These are phyloP conservation scores for Sporothrix schenckii DNA, from an alignment of 2,329 filamentous ascomycete species.

Conservation along the genomic window DNA sequence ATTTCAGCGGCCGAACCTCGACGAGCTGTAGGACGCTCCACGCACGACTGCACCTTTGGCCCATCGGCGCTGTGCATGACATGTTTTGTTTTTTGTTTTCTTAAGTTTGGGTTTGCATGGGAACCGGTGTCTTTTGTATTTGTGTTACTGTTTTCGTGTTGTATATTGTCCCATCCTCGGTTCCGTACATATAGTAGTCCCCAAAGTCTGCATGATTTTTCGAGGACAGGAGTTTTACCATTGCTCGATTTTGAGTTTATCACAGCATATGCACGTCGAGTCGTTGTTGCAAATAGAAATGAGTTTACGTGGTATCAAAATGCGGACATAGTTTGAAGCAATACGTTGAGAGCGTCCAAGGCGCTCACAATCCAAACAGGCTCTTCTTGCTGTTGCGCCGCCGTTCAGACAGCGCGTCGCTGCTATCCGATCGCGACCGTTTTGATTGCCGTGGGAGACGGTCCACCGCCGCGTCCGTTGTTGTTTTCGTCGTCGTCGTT, in stretches of 20 bases:
- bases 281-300: neutral
- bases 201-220: neutral
- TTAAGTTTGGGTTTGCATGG: constrained; percentile 2
- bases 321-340: too few species aligned
- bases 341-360: neutral
- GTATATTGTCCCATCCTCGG: neutral
- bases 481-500: neutral
- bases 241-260: neutral
- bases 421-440: neutral
- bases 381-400: neutral
- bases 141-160: neutral
- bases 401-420: neutral
- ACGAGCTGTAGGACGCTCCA: constrained; percentile 50
- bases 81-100: neutral
- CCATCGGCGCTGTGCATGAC: neutral
- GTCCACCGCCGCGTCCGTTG: neutral
- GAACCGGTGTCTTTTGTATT: constrained; percentile 9
- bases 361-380: constrained; percentile 6
- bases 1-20: constrained; percentile 49
- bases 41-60: neutral
- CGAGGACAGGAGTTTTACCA: neutral
- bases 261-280: neutral
- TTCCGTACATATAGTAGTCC: neutral
- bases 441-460: neutral
- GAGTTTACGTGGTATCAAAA: neutral